Evolutionary conservation across 805 yeast genomes (phyloP).

Genomic region (Yarrowia yakushimensis): DNA sequence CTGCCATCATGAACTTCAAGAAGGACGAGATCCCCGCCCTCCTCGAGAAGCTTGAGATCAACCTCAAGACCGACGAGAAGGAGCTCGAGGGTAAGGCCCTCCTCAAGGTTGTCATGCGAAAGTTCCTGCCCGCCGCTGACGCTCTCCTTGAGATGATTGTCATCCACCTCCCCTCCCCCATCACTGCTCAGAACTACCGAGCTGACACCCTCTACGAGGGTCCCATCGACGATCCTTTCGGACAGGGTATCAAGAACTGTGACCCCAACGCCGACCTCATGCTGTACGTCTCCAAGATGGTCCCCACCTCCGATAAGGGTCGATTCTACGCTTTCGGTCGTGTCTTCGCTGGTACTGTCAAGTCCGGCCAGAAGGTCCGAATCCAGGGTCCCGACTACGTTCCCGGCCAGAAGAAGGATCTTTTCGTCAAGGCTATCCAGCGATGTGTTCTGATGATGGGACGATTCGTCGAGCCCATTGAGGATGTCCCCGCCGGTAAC

Average conservation of each 20-base stretch:
- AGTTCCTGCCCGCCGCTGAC: slow-evolving; percentile 99
- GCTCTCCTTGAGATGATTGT: slow-evolving; percentile 98
- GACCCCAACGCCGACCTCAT: slow-evolving; percentile 97
- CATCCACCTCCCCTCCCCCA: slow-evolving; percentile 98
- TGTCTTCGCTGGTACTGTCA: slow-evolving; percentile 99
- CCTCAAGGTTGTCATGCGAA: slow-evolving; percentile 97
- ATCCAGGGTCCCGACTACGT: slow-evolving; percentile 99
- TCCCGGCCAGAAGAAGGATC: slow-evolving; percentile 97
- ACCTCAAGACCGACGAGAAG: slow-evolving; percentile 93
- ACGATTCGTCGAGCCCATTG: slow-evolving; percentile 95
- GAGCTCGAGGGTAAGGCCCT: slow-evolving; percentile 98
- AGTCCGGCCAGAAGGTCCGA: slow-evolving; percentile 98
- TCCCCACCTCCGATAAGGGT: slow-evolving; percentile 99
- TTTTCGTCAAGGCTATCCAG: slow-evolving; percentile 95
- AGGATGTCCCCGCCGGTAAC: slow-evolving; percentile 99
- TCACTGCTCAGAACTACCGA: slow-evolving; percentile 98
- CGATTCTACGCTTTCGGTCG: slow-evolving; percentile 99
- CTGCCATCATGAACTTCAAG: slow-evolving; percentile 98
- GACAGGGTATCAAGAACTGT: slow-evolving; percentile 94
- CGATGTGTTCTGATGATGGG: slow-evolving; percentile 99
- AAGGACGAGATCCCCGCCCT: slow-evolving; percentile 92
- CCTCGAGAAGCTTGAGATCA: slow-evolving; percentile 89
- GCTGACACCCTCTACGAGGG: slow-evolving; percentile 99
- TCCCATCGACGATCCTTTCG: slow-evolving; percentile 76
- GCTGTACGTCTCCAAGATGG: slow-evolving; percentile 99